Evolutionary conservation across 768 basidiomycete species (phyloP).

Genomic region (Lanmaoa pseudosensibilis): DNA sequence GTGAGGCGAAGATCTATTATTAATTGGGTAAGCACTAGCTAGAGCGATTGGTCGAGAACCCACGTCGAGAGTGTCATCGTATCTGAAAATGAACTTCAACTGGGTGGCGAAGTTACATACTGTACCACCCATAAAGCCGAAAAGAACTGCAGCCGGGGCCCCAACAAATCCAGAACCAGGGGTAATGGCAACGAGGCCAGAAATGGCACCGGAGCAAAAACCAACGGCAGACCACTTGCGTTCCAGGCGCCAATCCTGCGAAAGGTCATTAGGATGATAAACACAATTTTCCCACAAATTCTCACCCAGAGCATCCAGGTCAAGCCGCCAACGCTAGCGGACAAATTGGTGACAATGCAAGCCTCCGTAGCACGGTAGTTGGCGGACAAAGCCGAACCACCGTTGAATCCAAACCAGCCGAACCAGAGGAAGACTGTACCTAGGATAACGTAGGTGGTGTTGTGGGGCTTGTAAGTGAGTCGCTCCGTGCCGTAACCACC

Average conservation of each 20-base stretch:
- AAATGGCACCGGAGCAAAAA: conserved; percentile 93
- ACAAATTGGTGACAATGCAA: conserved; percentile 91
- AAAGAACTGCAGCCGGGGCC: conserved; percentile 80
- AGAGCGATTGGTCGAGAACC: conserved; percentile 19
- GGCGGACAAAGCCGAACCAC: conserved; percentile 86
- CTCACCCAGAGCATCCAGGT: conserved; percentile 90
- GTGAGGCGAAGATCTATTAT: conserved; percentile 82
- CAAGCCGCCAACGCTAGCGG: conserved; percentile 83
- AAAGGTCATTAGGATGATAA: not conserved
- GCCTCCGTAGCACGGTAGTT: conserved; percentile 87
- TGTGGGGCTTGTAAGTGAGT: conserved; percentile 92
- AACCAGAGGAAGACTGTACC: conserved; percentile 95
- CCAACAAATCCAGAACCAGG: conserved; percentile 85
- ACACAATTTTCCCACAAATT: not conserved
- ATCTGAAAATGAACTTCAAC: conserved; percentile 77
- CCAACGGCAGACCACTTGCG: conserved; percentile 92
- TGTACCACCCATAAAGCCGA: conserved; percentile 82
- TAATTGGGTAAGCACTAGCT: not conserved
- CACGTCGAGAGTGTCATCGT: conserved; percentile 82
- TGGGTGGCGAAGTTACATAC: conserved; percentile 95
- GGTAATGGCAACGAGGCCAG: conserved; percentile 87
- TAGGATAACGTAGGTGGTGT: conserved; percentile 87
- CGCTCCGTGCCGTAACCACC: conserved; percentile 89
- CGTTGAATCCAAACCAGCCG: conserved; percentile 96
- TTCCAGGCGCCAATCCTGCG: conserved; percentile 85